Evolutionary conservation across 352 stramenopile genomes (phyloP).

Genomic region (Lagenidium giganteum): DNA sequence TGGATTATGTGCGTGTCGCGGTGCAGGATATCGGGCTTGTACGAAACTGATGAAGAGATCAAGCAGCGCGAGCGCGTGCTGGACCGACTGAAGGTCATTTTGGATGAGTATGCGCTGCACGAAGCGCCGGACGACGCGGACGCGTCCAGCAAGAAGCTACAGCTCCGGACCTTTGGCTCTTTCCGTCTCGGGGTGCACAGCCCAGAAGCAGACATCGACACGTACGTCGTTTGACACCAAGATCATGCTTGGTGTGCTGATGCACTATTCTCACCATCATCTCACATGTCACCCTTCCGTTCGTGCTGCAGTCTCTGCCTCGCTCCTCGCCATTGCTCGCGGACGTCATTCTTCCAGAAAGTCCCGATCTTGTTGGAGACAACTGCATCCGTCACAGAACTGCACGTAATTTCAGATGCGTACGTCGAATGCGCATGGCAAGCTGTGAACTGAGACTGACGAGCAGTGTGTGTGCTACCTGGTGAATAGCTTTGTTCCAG

Average conservation of each 20-base stretch:
- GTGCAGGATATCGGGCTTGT: slow-evolving; percentile 49
- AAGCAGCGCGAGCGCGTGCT: slow-evolving; percentile 61
- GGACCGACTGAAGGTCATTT: slow-evolving; percentile 44
- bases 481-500: slow-evolving; percentile 68
- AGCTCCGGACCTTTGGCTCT: slow-evolving; percentile 91
- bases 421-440: slow-evolving; percentile 49
- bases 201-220: slow-evolving; percentile 82
- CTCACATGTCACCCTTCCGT: too few relatives aligned
- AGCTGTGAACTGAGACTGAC: too few relatives aligned
- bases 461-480: not conserved
- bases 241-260: not conserved
- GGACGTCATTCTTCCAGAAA: slow-evolving; percentile 85
- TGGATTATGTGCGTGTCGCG: not conserved
- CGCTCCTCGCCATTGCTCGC: slow-evolving; percentile 74
- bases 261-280: slow-evolving; percentile 3
- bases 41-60: slow-evolving; percentile 71
- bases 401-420: slow-evolving; percentile 86
- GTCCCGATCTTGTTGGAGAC: slow-evolving; percentile 74
- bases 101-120: slow-evolving; percentile 78
- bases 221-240: slow-evolving; percentile 24
- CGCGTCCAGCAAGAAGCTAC: slow-evolving; percentile 27
- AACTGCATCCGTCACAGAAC: slow-evolving; percentile 50
- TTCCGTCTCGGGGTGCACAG: slow-evolving; percentile 85
- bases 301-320: slow-evolving; percentile 79
- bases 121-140: slow-evolving; percentile 55